Conservation (phyloP, 2,329 filamentous ascomycete genomes). For the Cladophialophora immunda region DNA sequence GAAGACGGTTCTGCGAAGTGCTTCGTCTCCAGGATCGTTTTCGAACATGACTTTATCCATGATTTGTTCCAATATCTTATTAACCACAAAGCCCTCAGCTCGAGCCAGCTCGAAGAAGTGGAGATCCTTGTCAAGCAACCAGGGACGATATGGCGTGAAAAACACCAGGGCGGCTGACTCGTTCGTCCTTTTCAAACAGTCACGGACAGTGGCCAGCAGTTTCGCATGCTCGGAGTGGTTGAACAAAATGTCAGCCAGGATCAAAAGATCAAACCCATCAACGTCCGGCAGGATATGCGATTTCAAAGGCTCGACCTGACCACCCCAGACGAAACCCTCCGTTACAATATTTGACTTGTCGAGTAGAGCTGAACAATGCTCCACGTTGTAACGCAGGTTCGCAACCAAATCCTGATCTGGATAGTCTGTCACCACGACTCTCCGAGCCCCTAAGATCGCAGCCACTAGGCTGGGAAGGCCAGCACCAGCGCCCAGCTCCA, state of each 20-base stretch:
- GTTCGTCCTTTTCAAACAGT: constrained; percentile 67
- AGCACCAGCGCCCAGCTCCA: constrained; percentile 89
- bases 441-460: constrained; percentile 73
- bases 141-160: constrained; percentile 93
- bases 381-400: constrained; percentile 80
- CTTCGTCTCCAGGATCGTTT: constrained; percentile 84
- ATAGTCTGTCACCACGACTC: constrained; percentile 83
- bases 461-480: constrained; percentile 84
- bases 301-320: constrained; percentile 66
- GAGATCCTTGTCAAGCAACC: constrained; percentile 85
- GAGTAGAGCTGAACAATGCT: constrained; percentile 59
- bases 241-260: constrained; percentile 90
- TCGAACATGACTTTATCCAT: constrained; percentile 91
- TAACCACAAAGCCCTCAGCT: constrained; percentile 75
- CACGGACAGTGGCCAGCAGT: constrained; percentile 74
- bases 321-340: constrained; percentile 86
- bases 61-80: constrained; percentile 80
- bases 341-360: constrained; percentile 60
- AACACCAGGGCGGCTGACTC: constrained; percentile 80
- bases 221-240: constrained; percentile 87
- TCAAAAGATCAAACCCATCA: constrained; percentile 75
- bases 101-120: constrained; percentile 83
- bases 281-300: constrained; percentile 57
- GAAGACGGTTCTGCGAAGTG: constrained; percentile 81
- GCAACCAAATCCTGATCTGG: constrained; percentile 83